Percentiles rank a stretch among this genome's conserved stretches.
Evolutionary conservation across 805 yeast genomes (phyloP).

Genomic region (Pichia sporocuriosa): DNA sequence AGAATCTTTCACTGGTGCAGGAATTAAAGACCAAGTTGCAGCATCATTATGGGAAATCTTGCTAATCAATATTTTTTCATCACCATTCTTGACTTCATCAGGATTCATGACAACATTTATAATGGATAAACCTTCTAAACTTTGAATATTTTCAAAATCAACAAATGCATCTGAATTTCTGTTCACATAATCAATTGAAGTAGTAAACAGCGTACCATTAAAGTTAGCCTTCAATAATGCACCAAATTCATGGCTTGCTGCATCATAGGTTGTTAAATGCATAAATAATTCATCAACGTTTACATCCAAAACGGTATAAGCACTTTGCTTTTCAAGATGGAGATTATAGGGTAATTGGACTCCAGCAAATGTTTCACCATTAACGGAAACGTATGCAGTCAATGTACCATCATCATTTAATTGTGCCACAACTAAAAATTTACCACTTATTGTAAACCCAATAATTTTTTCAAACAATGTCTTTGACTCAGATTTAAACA

Average conservation of each 20-base stretch:
- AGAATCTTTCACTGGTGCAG: slow-evolving; percentile 64
- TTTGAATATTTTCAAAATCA: slow-evolving; percentile 80
- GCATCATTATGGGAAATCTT: slow-evolving; percentile 87
- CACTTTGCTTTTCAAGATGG: slow-evolving; percentile 52
- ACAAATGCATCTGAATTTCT: slow-evolving; percentile 69
- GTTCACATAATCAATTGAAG: slow-evolving; percentile 66
- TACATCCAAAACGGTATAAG: slow-evolving; percentile 76
- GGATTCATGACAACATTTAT: slow-evolving; percentile 63
- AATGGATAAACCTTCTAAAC: slow-evolving; percentile 77
- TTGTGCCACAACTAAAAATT: slow-evolving; percentile 67
- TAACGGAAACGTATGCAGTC: slow-evolving; percentile 67
- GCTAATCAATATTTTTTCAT: slow-evolving; percentile 55
- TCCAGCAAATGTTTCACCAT: slow-evolving; percentile 70
- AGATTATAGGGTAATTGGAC: slow-evolving; percentile 71
- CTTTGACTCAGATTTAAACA: slow-evolving; percentile 35
- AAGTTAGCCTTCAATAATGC: slow-evolving; percentile 80
- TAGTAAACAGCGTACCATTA: slow-evolving; percentile 81
- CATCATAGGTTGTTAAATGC: slow-evolving; percentile 67
- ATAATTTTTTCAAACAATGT: slow-evolving; percentile 50
- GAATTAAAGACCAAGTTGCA: slow-evolving; percentile 68
- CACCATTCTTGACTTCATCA: slow-evolving; percentile 30
- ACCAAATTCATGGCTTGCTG: slow-evolving; percentile 57
- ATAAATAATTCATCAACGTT: slow-evolving; percentile 65
- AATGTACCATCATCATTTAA: slow-evolving; percentile 44
- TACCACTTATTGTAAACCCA: slow-evolving; percentile 69